Conservation (phyloP, 2,329 filamentous ascomycete species). For the Fusarium nodosum region DNA sequence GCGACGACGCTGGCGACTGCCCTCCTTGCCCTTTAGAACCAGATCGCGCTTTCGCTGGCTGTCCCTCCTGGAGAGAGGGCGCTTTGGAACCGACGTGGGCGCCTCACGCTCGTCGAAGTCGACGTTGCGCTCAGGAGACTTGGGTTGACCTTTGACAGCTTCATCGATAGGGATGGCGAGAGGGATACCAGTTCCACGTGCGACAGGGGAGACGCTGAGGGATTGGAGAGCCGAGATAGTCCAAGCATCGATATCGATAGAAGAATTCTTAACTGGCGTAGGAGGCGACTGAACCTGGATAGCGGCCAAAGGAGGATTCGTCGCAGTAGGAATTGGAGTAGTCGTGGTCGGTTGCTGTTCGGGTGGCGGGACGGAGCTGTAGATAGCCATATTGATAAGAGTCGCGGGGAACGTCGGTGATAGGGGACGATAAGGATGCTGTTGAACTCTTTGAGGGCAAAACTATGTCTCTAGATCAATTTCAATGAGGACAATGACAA, state of each 20-base stretch:
- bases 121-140: slow-evolving; percentile 39
- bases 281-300: slow-evolving; percentile 40
- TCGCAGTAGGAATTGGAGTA: slow-evolving; percentile 30
- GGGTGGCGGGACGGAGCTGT: slow-evolving; percentile 65
- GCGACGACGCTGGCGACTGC: slow-evolving; percentile 84
- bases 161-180: slow-evolving; percentile 84
- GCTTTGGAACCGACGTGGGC: slow-evolving; percentile 56
- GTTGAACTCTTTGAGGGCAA: not conserved
- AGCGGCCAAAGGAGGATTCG: slow-evolving; percentile 35
- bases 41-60: slow-evolving; percentile 75
- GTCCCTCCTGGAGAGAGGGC: slow-evolving; percentile 66
- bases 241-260: slow-evolving; percentile 76
- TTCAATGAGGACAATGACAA: slow-evolving; percentile 13
- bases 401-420: slow-evolving; percentile 11
- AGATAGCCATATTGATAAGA: slow-evolving; percentile 63
- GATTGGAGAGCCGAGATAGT: slow-evolving; percentile 70
- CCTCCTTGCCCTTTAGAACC: slow-evolving; percentile 89
- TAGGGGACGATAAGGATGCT: slow-evolving; percentile 11
- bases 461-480: not conserved
- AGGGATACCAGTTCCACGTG: slow-evolving; percentile 72
- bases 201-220: slow-evolving; percentile 66
- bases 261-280: slow-evolving; percentile 45
- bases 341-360: slow-evolving; percentile 51
- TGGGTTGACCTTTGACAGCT: slow-evolving; percentile 36
- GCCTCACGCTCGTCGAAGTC: slow-evolving; percentile 33